Base-by-base conservation (phyloP, 768 basidiomycete species). In the Boletus rubropictus region DNA sequence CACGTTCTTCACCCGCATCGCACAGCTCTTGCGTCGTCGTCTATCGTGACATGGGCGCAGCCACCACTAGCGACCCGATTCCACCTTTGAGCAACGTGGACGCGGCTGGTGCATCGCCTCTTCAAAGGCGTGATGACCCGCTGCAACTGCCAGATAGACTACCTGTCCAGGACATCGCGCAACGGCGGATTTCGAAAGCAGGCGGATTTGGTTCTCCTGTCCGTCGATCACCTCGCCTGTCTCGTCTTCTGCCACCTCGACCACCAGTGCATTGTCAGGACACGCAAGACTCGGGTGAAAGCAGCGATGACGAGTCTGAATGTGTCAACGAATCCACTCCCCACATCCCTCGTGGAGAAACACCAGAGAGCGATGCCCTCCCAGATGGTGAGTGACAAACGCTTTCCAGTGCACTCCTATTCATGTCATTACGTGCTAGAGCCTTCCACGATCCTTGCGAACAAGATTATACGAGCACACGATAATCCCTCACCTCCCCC, bases 401-500 rank as follows among this genome's bases (percentile, higher is more conserved):
- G 3, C 27, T 28, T 44, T 11, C 27, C 37, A 39, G 31, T 40
- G 33, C 50, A 43, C 42, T 42, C 37, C 27, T 39, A 42, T 54
- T 24, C 46, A 45, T 20, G 51, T 54, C 41, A 10, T 34, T 31
- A 35, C n/a, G 20, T 15, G 32, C 22, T 52, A 79, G 86, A 88
- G 59, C 85, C 84, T 8, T 77, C 84, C 2, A 82, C 84, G 46
- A 72, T 74, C 5, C 69, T 89, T 40, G 87, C 82, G 27, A 77
- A 70, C 51, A 80, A 68, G 64, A 78, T 89, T 38, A 73, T 83
- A 37, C 74, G 79, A 41, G 86, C 87, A 42, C 77, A 79, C 48
- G 81, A 80, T 56, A 89, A 89, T 56, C 87, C 87, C 15, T 89
- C 86, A 15, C 86, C 86, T 15, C 79, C 79, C 5, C 79, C 79